These are phyloP conservation scores for Aphanomyces invadans DNA, from an alignment of 352 stramenopile genomes.

Conservation along the genomic window DNA sequence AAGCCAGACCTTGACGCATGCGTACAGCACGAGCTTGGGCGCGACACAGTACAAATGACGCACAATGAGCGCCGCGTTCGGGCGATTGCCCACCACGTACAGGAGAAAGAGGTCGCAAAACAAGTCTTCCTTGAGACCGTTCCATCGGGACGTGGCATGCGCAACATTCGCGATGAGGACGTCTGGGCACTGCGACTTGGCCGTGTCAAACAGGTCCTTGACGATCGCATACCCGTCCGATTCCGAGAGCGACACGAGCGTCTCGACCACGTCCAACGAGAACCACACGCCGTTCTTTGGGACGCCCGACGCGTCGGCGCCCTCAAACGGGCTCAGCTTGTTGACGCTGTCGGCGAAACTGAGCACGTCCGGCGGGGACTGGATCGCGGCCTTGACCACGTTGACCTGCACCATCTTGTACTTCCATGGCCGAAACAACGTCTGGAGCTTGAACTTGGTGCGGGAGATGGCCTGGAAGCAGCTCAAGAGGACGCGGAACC, in stretches of 20 bases:
- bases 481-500: conserved; percentile 67
- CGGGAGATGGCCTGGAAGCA: conserved; percentile 75
- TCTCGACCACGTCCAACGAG: conserved; percentile 75
- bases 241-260: conserved; percentile 65
- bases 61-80: conserved; percentile 83
- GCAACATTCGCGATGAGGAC: conserved; percentile 82
- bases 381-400: conserved; percentile 68
- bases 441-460: conserved; percentile 66
- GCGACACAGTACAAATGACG: conserved; percentile 78
- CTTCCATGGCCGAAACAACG: conserved; percentile 71
- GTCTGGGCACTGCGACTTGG: conserved; percentile 78
- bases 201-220: conserved; percentile 61
- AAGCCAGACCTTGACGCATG: conserved; percentile 76
- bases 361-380: conserved; percentile 68
- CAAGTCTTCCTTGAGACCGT: conserved; percentile 71
- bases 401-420: conserved; percentile 67
- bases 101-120: conserved; percentile 83
- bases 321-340: conserved; percentile 79
- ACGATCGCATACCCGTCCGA: conserved; percentile 81
- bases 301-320: conserved; percentile 71
- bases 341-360: conserved; percentile 71
- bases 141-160: conserved; percentile 66
- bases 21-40: conserved; percentile 80
- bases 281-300: conserved; percentile 85
- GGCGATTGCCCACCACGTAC: conserved; percentile 72